Percentiles rank a stretch among this genome's conserved stretches.
phyloP scores from a whole-genome alignment of 2,329 filamentous ascomycete genomes.

The Colletotrichum phormii region DNA sequence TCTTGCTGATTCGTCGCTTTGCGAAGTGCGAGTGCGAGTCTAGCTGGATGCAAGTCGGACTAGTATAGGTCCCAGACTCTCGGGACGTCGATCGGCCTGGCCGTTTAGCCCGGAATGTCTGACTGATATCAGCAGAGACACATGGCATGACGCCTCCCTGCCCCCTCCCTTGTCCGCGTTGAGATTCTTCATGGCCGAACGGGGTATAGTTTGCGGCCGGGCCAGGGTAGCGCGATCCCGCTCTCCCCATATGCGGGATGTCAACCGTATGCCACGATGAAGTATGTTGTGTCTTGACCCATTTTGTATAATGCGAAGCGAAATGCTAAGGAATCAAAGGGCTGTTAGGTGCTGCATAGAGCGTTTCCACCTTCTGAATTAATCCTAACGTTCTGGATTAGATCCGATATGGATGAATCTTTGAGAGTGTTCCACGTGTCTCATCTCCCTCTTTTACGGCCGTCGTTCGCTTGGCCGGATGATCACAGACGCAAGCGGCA shows the following conservation, averaged over 20 bases:
- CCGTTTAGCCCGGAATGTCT: conserved; percentile 1
- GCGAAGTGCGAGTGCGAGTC: conserved; percentile 9
- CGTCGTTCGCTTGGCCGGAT: background rate
- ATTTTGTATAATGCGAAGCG: background rate
- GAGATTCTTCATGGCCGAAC: background rate
- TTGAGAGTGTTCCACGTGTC: background rate
- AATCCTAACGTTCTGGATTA: background rate
- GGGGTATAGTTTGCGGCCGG: conserved; percentile 18
- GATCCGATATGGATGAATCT: background rate
- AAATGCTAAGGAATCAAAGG: background rate
- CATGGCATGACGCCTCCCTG: conserved; percentile 4
- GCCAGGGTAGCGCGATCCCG: background rate
- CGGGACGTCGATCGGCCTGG: conserved; percentile 21
- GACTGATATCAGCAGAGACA: background rate
- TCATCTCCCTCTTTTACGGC: conserved; percentile 3
- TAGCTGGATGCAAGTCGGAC: background rate
- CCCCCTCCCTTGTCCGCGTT: background rate
- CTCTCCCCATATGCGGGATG: background rate
- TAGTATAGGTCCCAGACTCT: conserved; percentile 11
- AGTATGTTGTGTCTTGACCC: no score
- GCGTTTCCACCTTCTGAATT: no score
- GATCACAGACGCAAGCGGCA: conserved; percentile 2
- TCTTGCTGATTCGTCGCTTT: conserved; percentile 4
- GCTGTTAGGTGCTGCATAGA: background rate
- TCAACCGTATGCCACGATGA: background rate